Evolutionary conservation across 2,329 filamentous ascomycete genomes (phyloP).

Genomic region (Microdochium paspali): DNA sequence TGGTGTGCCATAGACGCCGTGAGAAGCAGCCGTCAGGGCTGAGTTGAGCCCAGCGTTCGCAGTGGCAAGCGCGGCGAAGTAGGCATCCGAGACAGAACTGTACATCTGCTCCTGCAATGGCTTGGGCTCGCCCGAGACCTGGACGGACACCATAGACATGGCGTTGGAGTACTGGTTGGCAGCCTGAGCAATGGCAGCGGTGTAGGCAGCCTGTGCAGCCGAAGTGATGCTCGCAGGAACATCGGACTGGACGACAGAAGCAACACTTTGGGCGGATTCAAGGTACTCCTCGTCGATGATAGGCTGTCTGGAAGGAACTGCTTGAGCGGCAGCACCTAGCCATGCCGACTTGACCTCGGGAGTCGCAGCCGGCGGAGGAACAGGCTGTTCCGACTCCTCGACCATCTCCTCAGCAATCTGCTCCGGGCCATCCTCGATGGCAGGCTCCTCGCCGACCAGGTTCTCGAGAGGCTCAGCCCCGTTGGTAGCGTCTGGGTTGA

Average conservation of each 20-base stretch:
- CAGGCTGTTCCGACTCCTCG: conserved; percentile 14
- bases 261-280: conserved; percentile 24
- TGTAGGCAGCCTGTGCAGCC: conserved; percentile 49
- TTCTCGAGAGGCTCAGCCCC: conserved; percentile 16
- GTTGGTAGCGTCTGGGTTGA: conserved; percentile 15
- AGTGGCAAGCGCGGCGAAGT: conserved; percentile 53
- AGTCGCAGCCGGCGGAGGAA: conserved; percentile 8
- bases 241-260: conserved; percentile 23
- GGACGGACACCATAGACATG: conserved; percentile 55
- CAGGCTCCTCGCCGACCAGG: conserved; percentile 8
- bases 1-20: conserved; percentile 36
- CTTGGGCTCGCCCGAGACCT: conserved; percentile 59
- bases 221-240: conserved; percentile 27
- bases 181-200: conserved; percentile 54
- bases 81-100: conserved; percentile 58
- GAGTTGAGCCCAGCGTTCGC: conserved; percentile 50
- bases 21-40: conserved; percentile 43
- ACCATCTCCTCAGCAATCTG: conserved; percentile 24
- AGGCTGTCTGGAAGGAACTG: conserved; percentile 34
- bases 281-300: conserved; percentile 39
- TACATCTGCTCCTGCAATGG: conserved; percentile 62
- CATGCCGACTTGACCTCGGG: conserved; percentile 33
- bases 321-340: conserved; percentile 41
- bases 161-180: conserved; percentile 61
- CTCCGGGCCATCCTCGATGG: conserved; percentile 12